Percentiles rank a stretch among this genome's conserved stretches.
Evolutionary conservation across 495 filamentous ascomycete species (phyloP).

Genomic region (Emericellopsis terricola): DNA sequence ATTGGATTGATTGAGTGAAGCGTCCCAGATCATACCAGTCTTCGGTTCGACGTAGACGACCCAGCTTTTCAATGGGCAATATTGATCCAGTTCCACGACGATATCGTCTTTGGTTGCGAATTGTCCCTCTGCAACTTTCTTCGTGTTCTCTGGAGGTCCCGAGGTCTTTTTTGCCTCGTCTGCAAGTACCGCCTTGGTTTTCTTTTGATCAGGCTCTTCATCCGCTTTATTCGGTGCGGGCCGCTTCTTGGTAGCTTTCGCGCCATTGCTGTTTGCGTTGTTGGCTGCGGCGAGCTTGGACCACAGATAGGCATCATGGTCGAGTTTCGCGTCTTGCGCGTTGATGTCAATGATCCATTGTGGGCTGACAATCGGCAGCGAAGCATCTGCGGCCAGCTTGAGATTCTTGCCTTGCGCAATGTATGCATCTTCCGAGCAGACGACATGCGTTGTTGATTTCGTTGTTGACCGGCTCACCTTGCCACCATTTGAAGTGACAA

Average conservation of each 20-base stretch:
- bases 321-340: constrained; percentile 18
- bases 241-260: no score
- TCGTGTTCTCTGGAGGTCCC: constrained; percentile 8
- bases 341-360: constrained; percentile 43
- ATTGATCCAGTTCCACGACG: constrained; percentile 28
- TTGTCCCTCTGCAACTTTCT: constrained; percentile 20
- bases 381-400: constrained; percentile 24
- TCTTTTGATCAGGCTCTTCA: constrained; percentile 13
- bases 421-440: constrained; percentile 35
- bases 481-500: constrained; percentile 31
- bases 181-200: constrained; percentile 11
- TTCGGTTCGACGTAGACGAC: constrained; percentile 45
- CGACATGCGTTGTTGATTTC: constrained; percentile 36
- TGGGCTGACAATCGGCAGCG: constrained; percentile 38
- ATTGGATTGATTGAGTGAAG: constrained; percentile 41
- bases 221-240: constrained; percentile 6
- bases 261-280: not conserved
- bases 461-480: constrained; percentile 25
- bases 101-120: constrained; percentile 25
- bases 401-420: constrained; percentile 31
- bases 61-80: constrained; percentile 12
- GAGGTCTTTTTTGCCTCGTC: constrained; percentile 7
- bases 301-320: constrained; percentile 3
- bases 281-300: no score
- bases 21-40: constrained; percentile 43